Evolutionary conservation across 2,329 filamentous ascomycete genomes (phyloP), one percentile per base, ranked within the genome.

Genomic region (Hypocrella siamensis): DNA sequence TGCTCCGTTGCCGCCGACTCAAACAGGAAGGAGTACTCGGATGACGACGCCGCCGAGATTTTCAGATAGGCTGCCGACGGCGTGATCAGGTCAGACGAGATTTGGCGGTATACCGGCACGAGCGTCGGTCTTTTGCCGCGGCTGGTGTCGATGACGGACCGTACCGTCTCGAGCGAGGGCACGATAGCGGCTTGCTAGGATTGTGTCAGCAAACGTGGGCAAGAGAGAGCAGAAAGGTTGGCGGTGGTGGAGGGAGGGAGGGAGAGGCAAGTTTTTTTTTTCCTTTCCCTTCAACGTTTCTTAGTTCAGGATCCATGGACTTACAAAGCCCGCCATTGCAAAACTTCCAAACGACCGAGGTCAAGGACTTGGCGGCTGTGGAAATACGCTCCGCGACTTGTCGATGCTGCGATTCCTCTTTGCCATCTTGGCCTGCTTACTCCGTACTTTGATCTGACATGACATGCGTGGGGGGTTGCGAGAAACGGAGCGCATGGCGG

Each of bases 61-160:
- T 94, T 96, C 42, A 98, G 70, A 57, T 96, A 98, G 44, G 92
- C 88, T 39, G 82, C 73, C n/a, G 84, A 88, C 3, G 90, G 90
- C 2, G 88, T 98, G 53, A 96, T 70, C 43, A 96, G 77, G 56
- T 94, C 88, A 45, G 88, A 88, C 5, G 84, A 75, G 45, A 93
- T 84, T 41, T 86, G 82, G 17, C 80, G 76, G 56, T 78, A 85
- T 26, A 93, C 55, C 2, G 85, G 84, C 7, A 93, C 70, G 39
- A 92, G 70, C 46, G 90, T 93, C 11, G 77, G 54, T 41, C 54
- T 47, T 28, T 37, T 42, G 31, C 38, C 42, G 14, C 35, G 32
- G 26, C 34, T 42, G 28, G 46, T 35, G 30, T 42, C 47, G 35
- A 67, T 47, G 33, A 65, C 44, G 28, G 57, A 52, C 37, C 52